These are phyloP conservation scores for Calonectria montana DNA, from an alignment of 2,329 filamentous ascomycete genomes.

Conservation along the genomic window DNA sequence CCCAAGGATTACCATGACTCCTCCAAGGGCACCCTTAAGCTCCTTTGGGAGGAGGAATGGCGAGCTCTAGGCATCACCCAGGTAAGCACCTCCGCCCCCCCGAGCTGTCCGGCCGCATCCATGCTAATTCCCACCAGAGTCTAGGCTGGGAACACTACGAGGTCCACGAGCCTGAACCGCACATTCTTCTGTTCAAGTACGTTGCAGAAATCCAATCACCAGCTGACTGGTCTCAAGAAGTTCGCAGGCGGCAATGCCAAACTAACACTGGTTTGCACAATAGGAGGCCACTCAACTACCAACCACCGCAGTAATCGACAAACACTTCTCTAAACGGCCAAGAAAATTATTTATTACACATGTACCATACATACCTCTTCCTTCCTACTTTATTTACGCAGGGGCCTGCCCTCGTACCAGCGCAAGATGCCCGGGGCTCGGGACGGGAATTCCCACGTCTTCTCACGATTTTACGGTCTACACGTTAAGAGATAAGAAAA, in stretches of 20 bases:
- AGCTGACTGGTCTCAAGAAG: background rate
- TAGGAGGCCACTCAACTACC: conserved; percentile 89
- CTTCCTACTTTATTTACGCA: conserved; percentile 24
- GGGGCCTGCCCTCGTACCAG: conserved; percentile 33
- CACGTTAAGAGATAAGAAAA: conserved; percentile 43
- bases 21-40: conserved; percentile 89
- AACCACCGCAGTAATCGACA: conserved; percentile 70
- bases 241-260: background rate
- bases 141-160: conserved; percentile 99
- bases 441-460: conserved; percentile 33
- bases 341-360: conserved; percentile 34
- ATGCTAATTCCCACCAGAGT: conserved; percentile 69
- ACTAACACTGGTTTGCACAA: background rate
- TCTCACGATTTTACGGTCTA: conserved; percentile 44
- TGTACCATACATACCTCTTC: conserved; percentile 44
- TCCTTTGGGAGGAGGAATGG: conserved; percentile 99
- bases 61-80: conserved; percentile 96
- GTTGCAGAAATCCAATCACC: conserved; percentile 47
- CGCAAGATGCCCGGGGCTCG: conserved; percentile 29
- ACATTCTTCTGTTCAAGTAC: conserved; percentile 98
- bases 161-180: conserved; percentile 97
- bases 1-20: conserved; percentile 94
- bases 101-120: background rate
- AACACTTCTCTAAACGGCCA: conserved; percentile 13
- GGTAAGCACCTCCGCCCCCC: conserved; percentile 61